Evolutionary conservation across 2,329 filamentous ascomycete species (phyloP), one percentile per base, ranked within the genome.

Genomic region (Fusarium vanettenii): DNA sequence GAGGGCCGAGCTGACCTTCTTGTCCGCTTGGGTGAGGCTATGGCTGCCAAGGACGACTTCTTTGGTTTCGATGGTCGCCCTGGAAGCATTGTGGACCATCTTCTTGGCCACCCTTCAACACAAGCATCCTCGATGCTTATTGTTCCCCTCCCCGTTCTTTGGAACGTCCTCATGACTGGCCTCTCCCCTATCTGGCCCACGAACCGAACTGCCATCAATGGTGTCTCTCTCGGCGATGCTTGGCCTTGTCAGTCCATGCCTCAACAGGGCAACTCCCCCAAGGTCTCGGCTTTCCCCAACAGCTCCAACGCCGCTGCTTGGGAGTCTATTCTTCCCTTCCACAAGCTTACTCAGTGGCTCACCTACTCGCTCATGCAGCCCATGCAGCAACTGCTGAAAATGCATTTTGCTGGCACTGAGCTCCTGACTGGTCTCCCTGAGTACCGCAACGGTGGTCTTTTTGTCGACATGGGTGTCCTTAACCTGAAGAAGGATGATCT

Each of bases 301-400:
- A 75, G 70, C 73, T 73, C 73, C 18, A 79, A 79, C 31, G 71
- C 78, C 20, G 74, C 78, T 6, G 78, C 78, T 3, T 95, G 93
- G 93, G 92, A 95, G 80, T 93, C 89, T 0, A 95, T 97, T 72
- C 90, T 96, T 13, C 95, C 95, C 0, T 97, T 98, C 86, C 95
- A 98, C 86, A 98, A 97, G 84, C 89, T 97, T 39, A 97, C 95
- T 0, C 95, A 98, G 83, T 98, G 95, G 95, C 92, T 98, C 66
- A 94, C 93, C 60, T 98, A 98, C 84, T 97, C 95, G 3, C 89
- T 98, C 66, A 97, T 97, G 94, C 92, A 95, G 27, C 95, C 95
- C 0, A 97, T 98, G 92, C 90, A 92, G 66, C 93, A 91, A 74
- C 84, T 97, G 25, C 91, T 97, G 78, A 90, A 93, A 67, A 92